Evolutionary conservation across 306 rosid species (phyloP), one percentile per base, ranked within the genome.

Genomic region (Rosa rugosa): DNA sequence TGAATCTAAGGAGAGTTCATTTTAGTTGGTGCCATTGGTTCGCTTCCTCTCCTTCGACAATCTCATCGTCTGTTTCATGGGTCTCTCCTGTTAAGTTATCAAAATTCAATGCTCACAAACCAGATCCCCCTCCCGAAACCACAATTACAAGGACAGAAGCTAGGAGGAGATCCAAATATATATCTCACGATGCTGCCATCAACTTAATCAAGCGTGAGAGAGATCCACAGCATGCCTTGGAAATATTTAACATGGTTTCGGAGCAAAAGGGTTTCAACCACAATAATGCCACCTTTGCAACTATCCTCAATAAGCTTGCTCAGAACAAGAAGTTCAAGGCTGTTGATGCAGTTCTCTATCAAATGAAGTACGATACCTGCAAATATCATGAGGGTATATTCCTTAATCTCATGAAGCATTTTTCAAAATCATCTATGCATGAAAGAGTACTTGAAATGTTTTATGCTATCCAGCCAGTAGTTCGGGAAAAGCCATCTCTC

Each of bases 181-280:
- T 92, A 44, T 87, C 97, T 69, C 97, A 92, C n/a, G 90, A 89
- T 49, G 53, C 79, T 53, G 93, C 94, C 46, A 83, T 92, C 47
- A 74, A 72, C 79, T 81, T 91, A 76, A 94, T 94, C 75, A 91
- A 87, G 79, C 89, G 87, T n/a, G 95, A 85, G 83, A 92, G 83
- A 76, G 93, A 94, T 82, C 98, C 97, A 11, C 94, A 88, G 23
- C 91, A 81, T 68, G 98, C 97, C 10, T 83, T 91, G 79, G 88
- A 86, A 69, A 86, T 92, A 76, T 94, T 94, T 79, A 91, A 94
- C 78, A 83, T 72, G 87, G 92, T 80, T 7, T 82, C 92, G 0
- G 91, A 92, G 77, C 98, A 94, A 40, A 91, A 88, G 27, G 97
- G 97, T 3, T 94, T 94, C 68, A 75, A 85, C 25, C 98, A 94